These are phyloP conservation scores for Aspergillus jensenii DNA, from an alignment of 2,329 filamentous ascomycete genomes.

Conservation along the genomic window DNA sequence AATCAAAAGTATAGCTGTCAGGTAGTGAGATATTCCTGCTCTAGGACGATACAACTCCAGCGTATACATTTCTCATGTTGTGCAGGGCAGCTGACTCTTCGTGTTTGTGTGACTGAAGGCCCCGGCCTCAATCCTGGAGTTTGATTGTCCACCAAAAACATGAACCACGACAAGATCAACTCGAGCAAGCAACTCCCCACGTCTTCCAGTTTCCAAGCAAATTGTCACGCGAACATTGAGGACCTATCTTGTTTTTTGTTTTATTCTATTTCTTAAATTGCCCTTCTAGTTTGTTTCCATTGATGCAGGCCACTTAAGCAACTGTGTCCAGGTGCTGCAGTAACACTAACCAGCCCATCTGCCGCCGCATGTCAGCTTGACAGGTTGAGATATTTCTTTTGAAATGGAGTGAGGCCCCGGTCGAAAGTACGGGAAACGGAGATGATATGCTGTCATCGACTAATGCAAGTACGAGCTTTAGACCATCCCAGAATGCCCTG, in stretches of 20 bases:
- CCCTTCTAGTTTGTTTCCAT: background rate
- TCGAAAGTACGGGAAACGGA: background rate
- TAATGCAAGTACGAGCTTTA: conserved; percentile 5
- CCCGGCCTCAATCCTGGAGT: background rate
- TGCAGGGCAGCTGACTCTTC: background rate
- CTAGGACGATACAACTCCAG: background rate
- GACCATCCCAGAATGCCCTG: background rate
- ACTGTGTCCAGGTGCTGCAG: background rate
- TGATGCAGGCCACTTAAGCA: no score
- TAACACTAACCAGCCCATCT: background rate
- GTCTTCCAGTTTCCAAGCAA: background rate
- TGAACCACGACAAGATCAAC: background rate
- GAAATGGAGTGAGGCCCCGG: background rate
- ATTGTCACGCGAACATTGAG: background rate
- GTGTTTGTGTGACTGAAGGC: background rate
- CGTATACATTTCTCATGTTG: background rate
- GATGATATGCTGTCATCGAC: background rate
- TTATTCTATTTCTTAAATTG: background rate
- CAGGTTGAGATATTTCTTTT: background rate
- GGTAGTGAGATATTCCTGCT: background rate
- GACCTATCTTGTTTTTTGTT: background rate
- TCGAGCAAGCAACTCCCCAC: background rate
- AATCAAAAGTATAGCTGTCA: background rate
- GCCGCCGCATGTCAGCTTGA: background rate
- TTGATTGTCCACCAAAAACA: background rate